Evolutionary conservation across 257 asterid genomes (phyloP).

Genomic region (Solanum commersonii): DNA sequence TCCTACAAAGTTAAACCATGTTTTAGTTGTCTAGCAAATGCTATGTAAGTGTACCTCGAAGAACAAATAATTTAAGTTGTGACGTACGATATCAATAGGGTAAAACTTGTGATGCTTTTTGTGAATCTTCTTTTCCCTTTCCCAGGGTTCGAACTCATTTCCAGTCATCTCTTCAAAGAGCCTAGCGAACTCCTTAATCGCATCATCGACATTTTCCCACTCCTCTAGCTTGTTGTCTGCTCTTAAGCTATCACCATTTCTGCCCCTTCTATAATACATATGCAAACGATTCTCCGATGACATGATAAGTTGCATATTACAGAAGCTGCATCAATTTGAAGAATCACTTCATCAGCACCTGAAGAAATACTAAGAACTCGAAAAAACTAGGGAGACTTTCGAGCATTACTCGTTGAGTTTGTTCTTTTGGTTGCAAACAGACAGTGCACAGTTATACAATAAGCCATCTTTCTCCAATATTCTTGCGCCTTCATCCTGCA

Average conservation of each 20-base stretch:
- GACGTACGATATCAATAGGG: conserved; percentile 58
- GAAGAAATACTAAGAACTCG: not conserved
- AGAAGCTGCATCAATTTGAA: conserved; percentile 24
- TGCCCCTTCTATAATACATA: conserved; percentile 65
- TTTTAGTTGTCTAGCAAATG: not conserved
- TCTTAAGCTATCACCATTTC: conserved; percentile 33
- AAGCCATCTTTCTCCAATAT: conserved; percentile 69
- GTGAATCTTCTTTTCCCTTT: conserved; percentile 47
- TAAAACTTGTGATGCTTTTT: conserved; percentile 39
- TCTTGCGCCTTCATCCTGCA: conserved; percentile 59
- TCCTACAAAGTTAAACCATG: conserved; percentile 21
- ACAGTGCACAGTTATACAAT: conserved; percentile 62
- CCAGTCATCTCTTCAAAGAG: conserved; percentile 54
- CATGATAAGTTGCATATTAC: conserved; percentile 48
- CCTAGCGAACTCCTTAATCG: conserved; percentile 44
- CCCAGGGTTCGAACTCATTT: conserved; percentile 77
- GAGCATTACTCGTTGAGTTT: conserved; percentile 45
- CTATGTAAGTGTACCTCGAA: not conserved
- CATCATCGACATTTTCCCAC: conserved; percentile 33
- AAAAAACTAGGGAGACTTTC: too few species aligned
- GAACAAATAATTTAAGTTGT: too few species aligned
- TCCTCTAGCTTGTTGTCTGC: conserved; percentile 48
- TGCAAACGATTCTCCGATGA: conserved; percentile 48
- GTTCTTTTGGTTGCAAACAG: conserved; percentile 32
- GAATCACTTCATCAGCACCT: not conserved